phyloP scores from a whole-genome alignment of 768 basidiomycete species.

The Leccinum disarticulatum region DNA sequence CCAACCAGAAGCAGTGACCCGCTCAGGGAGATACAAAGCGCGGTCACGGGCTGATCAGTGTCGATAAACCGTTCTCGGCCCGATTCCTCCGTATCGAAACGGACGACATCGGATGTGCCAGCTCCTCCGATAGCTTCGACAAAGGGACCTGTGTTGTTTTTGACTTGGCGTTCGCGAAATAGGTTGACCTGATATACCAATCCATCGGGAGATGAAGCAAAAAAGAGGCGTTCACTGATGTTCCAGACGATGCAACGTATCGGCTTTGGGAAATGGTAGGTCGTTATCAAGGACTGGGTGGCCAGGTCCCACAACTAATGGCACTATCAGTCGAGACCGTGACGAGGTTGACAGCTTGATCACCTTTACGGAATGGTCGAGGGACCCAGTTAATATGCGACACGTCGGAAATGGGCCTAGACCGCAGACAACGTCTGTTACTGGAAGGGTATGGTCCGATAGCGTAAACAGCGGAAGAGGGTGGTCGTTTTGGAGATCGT shows the following conservation, averaged over 20 bases:
- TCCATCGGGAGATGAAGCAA: slow-evolving; percentile 77
- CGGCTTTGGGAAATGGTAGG: slow-evolving; percentile 83
- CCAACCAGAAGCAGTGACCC: slow-evolving; percentile 81
- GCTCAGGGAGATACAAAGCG: slow-evolving; percentile 75
- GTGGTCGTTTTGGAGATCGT: slow-evolving; percentile 70
- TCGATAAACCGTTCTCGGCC: slow-evolving; percentile 64
- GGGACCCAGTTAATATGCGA: slow-evolving; percentile 74
- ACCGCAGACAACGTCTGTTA: slow-evolving; percentile 81
- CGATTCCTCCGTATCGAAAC: slow-evolving; percentile 53
- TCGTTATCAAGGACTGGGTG: slow-evolving; percentile 73
- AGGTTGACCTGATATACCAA: slow-evolving; percentile 79
- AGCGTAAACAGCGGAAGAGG: slow-evolving; percentile 77
- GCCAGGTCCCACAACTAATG: slow-evolving; percentile 78
- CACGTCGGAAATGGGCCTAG: slow-evolving; percentile 76
- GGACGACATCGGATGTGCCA: slow-evolving; percentile 68
- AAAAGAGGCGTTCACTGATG: slow-evolving; percentile 82
- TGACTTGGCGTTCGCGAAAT: slow-evolving; percentile 61
- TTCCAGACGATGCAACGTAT: slow-evolving; percentile 76
- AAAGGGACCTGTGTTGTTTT: slow-evolving; percentile 44
- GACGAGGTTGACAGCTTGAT: slow-evolving; percentile 16
- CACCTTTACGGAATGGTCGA: slow-evolving; percentile 93
- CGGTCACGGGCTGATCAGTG: slow-evolving; percentile 67
- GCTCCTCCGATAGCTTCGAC: slow-evolving; percentile 76
- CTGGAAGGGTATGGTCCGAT: slow-evolving; percentile 88
- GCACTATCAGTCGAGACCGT: slow-evolving; percentile 8